Conservation (phyloP, 225 moss, liverwort and hornwort genomes). For the Antitrichia curtipendula region DNA sequence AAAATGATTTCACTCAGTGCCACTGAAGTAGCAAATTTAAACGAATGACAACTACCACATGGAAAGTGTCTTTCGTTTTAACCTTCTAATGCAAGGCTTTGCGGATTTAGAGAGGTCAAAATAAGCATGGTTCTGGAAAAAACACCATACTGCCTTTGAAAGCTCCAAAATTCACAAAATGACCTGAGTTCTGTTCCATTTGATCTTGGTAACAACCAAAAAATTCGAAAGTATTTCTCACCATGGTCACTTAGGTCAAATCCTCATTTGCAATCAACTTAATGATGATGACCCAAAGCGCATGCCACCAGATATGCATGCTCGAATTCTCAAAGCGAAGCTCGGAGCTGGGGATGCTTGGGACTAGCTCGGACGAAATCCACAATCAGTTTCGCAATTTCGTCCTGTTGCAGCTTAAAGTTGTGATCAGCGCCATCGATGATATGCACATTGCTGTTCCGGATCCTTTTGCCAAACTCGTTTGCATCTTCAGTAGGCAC, state of each 20-base stretch:
- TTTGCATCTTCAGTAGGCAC: slow-evolving; percentile 30
- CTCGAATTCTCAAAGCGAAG: slow-evolving; percentile 1
- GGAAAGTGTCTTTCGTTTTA: not conserved
- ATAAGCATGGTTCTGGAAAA: not conserved
- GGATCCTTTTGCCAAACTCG: slow-evolving; percentile 55
- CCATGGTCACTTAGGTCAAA: not conserved
- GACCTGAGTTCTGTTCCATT: not conserved
- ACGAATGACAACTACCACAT: not conserved
- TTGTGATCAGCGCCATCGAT: slow-evolving; percentile 55
- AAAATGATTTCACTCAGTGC: not conserved
- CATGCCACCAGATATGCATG: not conserved
- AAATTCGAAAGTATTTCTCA: not conserved
- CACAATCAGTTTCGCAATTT: slow-evolving; percentile 35
- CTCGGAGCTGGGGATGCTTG: not conserved
- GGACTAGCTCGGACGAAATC: slow-evolving; percentile 34
- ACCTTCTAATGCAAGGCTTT: not conserved
- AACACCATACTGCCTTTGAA: not conserved
- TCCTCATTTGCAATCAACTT: not conserved
- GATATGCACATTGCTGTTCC: slow-evolving; percentile 37
- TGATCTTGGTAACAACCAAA: not conserved
- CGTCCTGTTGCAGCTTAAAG: slow-evolving; percentile 30
- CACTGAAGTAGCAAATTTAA: not conserved
- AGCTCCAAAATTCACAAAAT: not conserved
- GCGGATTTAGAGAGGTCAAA: not conserved
- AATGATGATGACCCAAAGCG: not conserved